Conservation (phyloP, 768 basidiomycete species). For the Mycena haematopus region DNA sequence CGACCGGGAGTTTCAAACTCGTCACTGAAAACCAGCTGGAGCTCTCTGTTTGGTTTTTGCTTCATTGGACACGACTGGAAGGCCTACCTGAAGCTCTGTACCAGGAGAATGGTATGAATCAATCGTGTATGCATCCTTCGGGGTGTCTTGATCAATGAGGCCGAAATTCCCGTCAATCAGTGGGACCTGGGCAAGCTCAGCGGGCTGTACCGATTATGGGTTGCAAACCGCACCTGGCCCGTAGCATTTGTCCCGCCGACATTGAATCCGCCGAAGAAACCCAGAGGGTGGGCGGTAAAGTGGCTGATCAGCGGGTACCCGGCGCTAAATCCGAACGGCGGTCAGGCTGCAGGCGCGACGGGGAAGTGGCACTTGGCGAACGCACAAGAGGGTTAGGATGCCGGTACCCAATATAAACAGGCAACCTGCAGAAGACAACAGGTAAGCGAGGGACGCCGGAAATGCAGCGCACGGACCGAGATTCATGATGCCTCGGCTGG, state of each 20-base stretch:
- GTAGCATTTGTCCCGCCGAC: slow-evolving; percentile 78
- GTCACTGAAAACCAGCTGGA: slow-evolving; percentile 52
- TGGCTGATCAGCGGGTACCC: slow-evolving; percentile 70
- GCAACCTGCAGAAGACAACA: slow-evolving; percentile 64
- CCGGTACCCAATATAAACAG: slow-evolving; percentile 60
- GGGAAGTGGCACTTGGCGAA: slow-evolving; percentile 18
- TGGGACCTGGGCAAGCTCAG: slow-evolving; percentile 49
- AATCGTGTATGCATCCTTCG: slow-evolving; percentile 59
- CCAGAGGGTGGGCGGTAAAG: slow-evolving; percentile 52
- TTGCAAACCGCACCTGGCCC: slow-evolving; percentile 62
- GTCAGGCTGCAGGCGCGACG: neutral
- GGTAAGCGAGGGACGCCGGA: no score
- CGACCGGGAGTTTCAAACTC: slow-evolving; percentile 57
- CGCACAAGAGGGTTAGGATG: slow-evolving; percentile 67
- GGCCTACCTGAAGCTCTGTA: slow-evolving; percentile 60
- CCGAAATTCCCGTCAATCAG: slow-evolving; percentile 66
- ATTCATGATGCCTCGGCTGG: slow-evolving; percentile 73
- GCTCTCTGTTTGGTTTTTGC: slow-evolving; percentile 77
- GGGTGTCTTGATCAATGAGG: slow-evolving; percentile 81
- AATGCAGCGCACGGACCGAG: no score
- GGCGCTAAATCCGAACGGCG: slow-evolving; percentile 46
- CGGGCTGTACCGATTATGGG: neutral
- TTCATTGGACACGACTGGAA: slow-evolving; percentile 79
- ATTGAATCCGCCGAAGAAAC: slow-evolving; percentile 68
- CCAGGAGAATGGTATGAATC: slow-evolving; percentile 59